phyloP scores from a whole-genome alignment of 116 monocot genomes.

The Dioscorea cayenensis region DNA sequence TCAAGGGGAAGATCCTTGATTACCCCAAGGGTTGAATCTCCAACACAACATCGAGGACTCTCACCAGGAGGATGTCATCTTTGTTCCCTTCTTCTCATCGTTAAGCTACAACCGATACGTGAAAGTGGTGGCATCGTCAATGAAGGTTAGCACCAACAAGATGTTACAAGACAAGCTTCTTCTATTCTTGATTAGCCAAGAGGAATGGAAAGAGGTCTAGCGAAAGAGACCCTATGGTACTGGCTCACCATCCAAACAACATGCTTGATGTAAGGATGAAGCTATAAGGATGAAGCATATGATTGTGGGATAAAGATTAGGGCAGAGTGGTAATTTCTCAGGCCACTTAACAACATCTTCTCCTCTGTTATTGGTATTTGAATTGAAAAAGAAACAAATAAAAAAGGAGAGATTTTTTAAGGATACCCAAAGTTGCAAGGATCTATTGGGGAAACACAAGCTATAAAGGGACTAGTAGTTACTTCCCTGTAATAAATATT shows the following conservation, averaged over 20 bases:
- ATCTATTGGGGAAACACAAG: no score
- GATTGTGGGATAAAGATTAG: no score
- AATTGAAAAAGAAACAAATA: no score
- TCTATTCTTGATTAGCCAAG: conserved; percentile 31
- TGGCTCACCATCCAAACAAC: conserved; percentile 94
- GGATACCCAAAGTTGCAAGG: no score
- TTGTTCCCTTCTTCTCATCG: conserved; percentile 95
- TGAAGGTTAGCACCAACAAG: conserved; percentile 37
- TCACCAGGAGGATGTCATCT: conserved; percentile 53
- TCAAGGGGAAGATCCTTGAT: conserved; percentile 25
- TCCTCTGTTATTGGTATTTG: no score
- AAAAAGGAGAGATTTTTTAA: no score
- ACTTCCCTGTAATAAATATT: no score
- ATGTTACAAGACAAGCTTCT: conserved; percentile 57
- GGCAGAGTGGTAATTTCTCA: no score
- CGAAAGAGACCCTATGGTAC: conserved; percentile 63
- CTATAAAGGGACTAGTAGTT: no score
- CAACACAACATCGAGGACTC: conserved; percentile 88
- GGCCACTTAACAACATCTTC: no score
- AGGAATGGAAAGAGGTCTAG: conserved; percentile 69
- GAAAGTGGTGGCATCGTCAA: conserved; percentile 30
- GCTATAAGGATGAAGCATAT: no score
- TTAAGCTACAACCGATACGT: conserved; percentile 76
- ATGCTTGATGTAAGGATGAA: conserved; percentile 59
- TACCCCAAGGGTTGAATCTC: conserved; percentile 89